phyloP scores from a whole-genome alignment of 202 grass and related monocot species.

The Schoenoplectus triqueter region DNA sequence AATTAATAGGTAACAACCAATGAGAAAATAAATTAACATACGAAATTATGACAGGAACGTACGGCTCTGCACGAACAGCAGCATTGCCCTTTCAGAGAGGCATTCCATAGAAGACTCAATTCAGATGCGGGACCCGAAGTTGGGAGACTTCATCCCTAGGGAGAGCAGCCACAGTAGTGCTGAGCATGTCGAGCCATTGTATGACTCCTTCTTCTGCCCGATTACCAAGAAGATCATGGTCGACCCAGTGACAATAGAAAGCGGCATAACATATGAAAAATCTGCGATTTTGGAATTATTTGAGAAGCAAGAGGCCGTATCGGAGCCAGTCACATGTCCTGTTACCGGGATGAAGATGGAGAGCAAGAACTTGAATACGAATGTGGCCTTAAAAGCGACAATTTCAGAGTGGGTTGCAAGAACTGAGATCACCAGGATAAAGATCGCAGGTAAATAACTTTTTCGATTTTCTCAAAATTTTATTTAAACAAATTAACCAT shows the following conservation, averaged over 20 bases:
- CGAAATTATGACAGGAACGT: conserved; percentile 22
- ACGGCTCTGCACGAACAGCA: background rate
- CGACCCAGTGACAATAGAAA: conserved; percentile 82
- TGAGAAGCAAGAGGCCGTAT: conserved; percentile 47
- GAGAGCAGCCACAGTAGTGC: conserved; percentile 59
- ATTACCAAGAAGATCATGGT: conserved; percentile 90
- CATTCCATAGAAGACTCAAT: conserved; percentile 23
- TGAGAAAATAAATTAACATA: background rate
- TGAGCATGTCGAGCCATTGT: conserved; percentile 74
- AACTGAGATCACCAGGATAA: conserved; percentile 65
- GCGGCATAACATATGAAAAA: conserved; percentile 83
- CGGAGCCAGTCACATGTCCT: conserved; percentile 64
- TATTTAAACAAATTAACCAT: background rate
- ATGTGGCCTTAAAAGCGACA: conserved; percentile 63
- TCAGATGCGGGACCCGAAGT: conserved; percentile 36
- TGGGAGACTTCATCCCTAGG: conserved; percentile 65
- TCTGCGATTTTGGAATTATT: conserved; percentile 71
- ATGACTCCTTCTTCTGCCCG: conserved; percentile 91
- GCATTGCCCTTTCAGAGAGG: background rate
- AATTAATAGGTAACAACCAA: background rate
- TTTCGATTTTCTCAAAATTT: background rate
- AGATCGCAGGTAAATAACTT: conserved; percentile 56
- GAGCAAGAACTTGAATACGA: conserved; percentile 63
- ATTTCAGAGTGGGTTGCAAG: conserved; percentile 81
- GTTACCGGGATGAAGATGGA: conserved; percentile 65